These are phyloP conservation scores for Cymbopogon citratus DNA, from an alignment of 176 grass and related monocot species.

Conservation along the genomic window DNA sequence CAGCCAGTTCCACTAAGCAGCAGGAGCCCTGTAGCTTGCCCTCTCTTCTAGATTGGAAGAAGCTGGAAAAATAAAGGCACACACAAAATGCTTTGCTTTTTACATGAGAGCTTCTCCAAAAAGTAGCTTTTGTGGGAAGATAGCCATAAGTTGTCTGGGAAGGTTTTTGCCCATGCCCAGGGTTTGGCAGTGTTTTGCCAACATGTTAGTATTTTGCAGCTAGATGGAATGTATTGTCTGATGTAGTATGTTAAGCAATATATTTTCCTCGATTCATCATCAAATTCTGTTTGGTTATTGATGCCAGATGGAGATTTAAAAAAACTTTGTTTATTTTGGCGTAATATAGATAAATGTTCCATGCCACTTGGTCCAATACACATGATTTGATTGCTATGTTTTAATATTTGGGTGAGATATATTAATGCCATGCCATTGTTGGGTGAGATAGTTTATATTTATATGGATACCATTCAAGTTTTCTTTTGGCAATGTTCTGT, in stretches of 20 bases:
- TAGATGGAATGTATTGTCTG: background rate
- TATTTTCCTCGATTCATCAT: background rate
- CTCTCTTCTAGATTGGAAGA: background rate
- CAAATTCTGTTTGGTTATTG: conserved; percentile 2
- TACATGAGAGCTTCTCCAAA: no score
- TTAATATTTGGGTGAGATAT: background rate
- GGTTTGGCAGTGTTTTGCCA: background rate
- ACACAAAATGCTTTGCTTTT: no score
- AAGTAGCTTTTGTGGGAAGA: no score
- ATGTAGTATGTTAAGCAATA: background rate
- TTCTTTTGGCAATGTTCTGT: background rate
- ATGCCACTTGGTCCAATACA: background rate
- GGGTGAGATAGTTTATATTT: background rate
- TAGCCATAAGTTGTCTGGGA: background rate
- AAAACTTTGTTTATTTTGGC: background rate
- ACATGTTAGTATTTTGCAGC: background rate
- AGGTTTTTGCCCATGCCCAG: background rate
- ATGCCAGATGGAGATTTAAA: background rate
- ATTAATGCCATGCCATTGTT: background rate
- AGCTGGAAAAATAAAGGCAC: background rate
- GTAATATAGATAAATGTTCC: background rate
- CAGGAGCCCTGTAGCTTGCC: no score
- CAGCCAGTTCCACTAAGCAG: no score
- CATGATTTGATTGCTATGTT: background rate
- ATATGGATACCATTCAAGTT: background rate